A percentile compares a stretch with the other conserved stretches of the same genome.
These are phyloP conservation scores for Calonectria montana DNA, from an alignment of 2,329 filamentous ascomycete genomes.

Conservation along the genomic window DNA sequence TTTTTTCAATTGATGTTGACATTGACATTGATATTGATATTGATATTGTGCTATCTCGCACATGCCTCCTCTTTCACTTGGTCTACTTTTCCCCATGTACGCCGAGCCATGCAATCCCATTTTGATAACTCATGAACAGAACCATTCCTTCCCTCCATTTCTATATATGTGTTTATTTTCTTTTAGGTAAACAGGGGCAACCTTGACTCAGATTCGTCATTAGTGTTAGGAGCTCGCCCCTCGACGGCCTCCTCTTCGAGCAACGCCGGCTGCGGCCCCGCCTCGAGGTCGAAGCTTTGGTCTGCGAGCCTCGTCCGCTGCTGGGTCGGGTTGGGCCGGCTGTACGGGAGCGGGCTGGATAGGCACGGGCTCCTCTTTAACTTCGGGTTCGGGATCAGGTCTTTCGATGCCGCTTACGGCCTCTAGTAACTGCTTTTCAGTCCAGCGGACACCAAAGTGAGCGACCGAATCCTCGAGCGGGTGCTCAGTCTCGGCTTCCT, in stretches of 20 bases:
- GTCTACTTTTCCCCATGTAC: conserved; percentile 26
- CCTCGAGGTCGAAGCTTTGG: conserved; percentile 41
- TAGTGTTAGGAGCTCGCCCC: conserved; percentile 31
- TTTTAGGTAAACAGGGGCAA: conserved; percentile 4
- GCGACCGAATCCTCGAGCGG: conserved; percentile 52
- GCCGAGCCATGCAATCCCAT: conserved; percentile 38
- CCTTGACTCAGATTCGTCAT: conserved; percentile 29
- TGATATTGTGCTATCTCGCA: background rate
- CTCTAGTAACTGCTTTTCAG: conserved; percentile 56
- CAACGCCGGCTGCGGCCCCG: conserved; percentile 36
- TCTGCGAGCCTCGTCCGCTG: conserved; percentile 43
- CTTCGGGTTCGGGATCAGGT: conserved; percentile 40
- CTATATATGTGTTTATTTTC: background rate
- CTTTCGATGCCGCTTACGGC: conserved; percentile 58
- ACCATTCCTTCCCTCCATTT: background rate
- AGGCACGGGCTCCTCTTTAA: conserved; percentile 44
- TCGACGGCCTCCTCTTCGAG: conserved; percentile 44
- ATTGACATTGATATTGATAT: background rate
- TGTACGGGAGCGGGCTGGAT: conserved; percentile 29
- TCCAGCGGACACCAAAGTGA: conserved; percentile 55
- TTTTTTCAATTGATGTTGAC: background rate
- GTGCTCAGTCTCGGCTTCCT: conserved; percentile 28
- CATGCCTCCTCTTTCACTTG: background rate
- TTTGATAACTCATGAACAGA: conserved; percentile 7
- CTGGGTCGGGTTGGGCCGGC: conserved; percentile 27